Conservation (phyloP, 176 grass and related monocot species). For the Poa annua region DNA sequence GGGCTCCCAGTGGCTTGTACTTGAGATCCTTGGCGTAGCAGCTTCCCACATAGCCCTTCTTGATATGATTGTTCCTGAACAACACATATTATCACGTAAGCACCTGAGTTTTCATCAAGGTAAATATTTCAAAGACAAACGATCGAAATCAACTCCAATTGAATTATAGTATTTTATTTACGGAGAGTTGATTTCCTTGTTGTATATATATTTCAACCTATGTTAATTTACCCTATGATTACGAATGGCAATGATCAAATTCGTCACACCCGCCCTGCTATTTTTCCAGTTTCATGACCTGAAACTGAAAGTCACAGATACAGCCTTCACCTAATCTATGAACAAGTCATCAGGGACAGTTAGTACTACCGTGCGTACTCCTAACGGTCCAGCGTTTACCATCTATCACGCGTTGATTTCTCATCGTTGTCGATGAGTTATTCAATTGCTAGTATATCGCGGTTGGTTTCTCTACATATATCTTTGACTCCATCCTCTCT, state of each 20-base stretch:
- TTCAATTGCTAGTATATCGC: background rate
- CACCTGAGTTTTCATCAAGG: background rate
- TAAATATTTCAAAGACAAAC: too few species aligned
- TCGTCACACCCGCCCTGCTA: background rate
- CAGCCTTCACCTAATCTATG: background rate
- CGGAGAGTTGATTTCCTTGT: background rate
- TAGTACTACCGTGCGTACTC: constrained; percentile 16
- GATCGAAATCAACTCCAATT: background rate
- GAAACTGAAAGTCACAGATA: constrained; percentile 20
- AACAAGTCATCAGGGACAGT: constrained; percentile 31
- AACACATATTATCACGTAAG: background rate
- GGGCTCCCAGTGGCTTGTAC: constrained; percentile 42
- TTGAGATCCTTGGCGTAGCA: constrained; percentile 43
- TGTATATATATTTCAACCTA: background rate
- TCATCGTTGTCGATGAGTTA: constrained; percentile 20
- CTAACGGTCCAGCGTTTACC: constrained; percentile 27
- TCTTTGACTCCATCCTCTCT: constrained; percentile 23
- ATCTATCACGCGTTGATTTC: background rate
- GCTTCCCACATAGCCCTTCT: constrained; percentile 36
- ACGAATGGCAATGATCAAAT: background rate
- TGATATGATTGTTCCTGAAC: constrained; percentile 42
- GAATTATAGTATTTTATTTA: constrained; percentile 15
- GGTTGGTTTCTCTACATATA: background rate
- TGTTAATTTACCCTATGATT: background rate
- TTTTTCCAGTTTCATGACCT: constrained; percentile 33